Base-by-base conservation (phyloP, 1,139 yeast species). In the Nakaseomyces uthaithaninus region DNA sequence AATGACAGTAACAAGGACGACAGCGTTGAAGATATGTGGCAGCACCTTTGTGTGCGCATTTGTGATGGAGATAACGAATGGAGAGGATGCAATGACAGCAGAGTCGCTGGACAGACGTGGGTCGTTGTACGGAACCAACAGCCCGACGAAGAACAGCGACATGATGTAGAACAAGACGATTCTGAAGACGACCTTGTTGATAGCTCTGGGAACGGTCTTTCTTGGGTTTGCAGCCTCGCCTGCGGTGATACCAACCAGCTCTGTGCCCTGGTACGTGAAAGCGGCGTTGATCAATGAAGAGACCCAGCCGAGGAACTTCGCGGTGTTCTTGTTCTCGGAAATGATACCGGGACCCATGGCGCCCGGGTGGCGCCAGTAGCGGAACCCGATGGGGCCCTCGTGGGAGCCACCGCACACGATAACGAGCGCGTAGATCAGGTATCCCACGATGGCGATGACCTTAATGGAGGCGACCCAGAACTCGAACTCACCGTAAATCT, bases 151-250 rank as follows among this genome's bases (percentile, higher is more conserved):
- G 55, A 82, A 75, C 41, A 82, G 69, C 28, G 87, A 76, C 42
- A 75, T 62, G 49, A 81, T 63, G 69, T 82, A 83, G 59, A 83
- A 83, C 43, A 83, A 57, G 42, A 79, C 65, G 51, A 83, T 81
- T 66, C 94, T 80, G 69, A 77, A 78, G 54, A 83, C 79, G 15
- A 87, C 85, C 59, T 80, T 74, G 59, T 72, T 80, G 59, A 82
- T 80, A 37, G 94, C 93, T 57, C 73, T 76, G 51, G 91, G 91
- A 46, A 83, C 82, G 27, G 85, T 69, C 53, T 72, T 72, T 66
- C 93, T 72, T 47, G 94, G 93, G 60, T 82, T 77, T 44, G 74
- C 71, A 42, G 87, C 78, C 65, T 83, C 94, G 59, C 86, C 86
- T 49, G 85, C 84, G 5, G 89, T 75, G 54, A 82, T 75, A 57